Evolutionary conservation across 768 basidiomycete genomes (phyloP).

Genomic region (Rubroboletus satanas): DNA sequence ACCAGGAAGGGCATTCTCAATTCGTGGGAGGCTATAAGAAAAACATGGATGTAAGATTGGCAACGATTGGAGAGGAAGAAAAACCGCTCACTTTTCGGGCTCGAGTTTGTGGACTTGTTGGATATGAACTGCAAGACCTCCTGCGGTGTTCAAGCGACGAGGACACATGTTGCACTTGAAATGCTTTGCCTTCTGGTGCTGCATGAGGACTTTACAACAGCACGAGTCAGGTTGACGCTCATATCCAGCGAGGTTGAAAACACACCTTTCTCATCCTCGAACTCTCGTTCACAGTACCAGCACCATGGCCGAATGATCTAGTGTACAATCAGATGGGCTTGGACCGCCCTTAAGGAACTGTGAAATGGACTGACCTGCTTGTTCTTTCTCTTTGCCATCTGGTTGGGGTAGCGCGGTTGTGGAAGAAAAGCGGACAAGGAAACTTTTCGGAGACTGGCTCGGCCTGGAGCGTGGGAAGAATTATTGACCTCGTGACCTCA

Average conservation of each 20-base stretch:
- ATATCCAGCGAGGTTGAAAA: background rate
- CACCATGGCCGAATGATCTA: conserved; percentile 92
- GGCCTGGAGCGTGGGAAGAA: conserved; percentile 16
- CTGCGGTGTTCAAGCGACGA: conserved; percentile 91
- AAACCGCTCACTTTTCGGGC: conserved; percentile 57
- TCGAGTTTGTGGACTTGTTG: conserved; percentile 99
- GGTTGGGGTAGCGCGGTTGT: background rate
- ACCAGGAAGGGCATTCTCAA: conserved; percentile 94
- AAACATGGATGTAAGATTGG: conserved; percentile 11
- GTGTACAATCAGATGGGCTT: background rate
- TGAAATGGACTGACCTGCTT: conserved; percentile 37
- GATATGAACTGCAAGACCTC: conserved; percentile 95
- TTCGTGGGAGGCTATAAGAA: conserved; percentile 62
- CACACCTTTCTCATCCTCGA: conserved; percentile 97
- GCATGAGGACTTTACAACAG: conserved; percentile 75
- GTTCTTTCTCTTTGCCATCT: conserved; percentile 55
- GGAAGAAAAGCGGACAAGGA: conserved; percentile 12
- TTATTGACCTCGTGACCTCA: conserved; percentile 7
- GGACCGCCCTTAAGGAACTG: background rate
- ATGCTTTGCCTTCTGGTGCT: conserved; percentile 99
- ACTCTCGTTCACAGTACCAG: conserved; percentile 99
- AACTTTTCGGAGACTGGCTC: conserved; percentile 10
- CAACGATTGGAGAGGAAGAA: background rate
- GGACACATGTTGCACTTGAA: conserved; percentile 98
- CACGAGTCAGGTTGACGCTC: background rate